phyloP scores from a whole-genome alignment of 2,329 filamentous ascomycete genomes.

The Tolypocladium pustulatum region DNA sequence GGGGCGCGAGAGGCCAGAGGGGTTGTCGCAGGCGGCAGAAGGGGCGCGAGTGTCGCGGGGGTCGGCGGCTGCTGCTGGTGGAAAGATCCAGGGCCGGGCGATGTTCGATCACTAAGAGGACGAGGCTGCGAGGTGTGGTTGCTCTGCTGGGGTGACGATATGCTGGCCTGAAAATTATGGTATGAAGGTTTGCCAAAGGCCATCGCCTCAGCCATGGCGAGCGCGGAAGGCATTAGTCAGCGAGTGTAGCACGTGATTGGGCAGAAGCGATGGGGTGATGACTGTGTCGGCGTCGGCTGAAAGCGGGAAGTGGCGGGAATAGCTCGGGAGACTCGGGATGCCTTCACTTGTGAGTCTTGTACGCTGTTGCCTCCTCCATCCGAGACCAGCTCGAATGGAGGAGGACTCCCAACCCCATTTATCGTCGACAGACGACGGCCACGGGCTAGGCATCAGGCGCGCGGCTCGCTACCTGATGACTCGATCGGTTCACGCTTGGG shows the following conservation, averaged over 20 bases:
- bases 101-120: not conserved
- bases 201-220: not conserved
- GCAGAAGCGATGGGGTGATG: not conserved
- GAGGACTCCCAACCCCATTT: not conserved
- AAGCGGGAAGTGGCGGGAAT: not conserved
- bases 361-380: not conserved
- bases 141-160: constrained; percentile 7
- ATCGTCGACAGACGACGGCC: not conserved
- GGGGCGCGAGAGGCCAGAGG: not conserved
- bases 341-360: not conserved
- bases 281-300: not conserved
- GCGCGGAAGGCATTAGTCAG: constrained; percentile 18
- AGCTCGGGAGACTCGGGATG: not conserved
- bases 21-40: not conserved
- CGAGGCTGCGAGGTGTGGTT: constrained; percentile 3
- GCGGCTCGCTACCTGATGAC: not conserved
- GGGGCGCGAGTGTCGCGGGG: not conserved
- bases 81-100: not conserved
- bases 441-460: not conserved
- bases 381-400: constrained; percentile 1
- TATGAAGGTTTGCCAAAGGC: constrained; percentile 10
- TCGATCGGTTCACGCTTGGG: not conserved
- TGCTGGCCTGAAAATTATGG: constrained; percentile 16
- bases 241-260: constrained; percentile 14
- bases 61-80: constrained; percentile 1